Percentiles rank a stretch among this genome's conserved stretches.
phyloP scores from a whole-genome alignment of 1,284 basidiomycete genomes.

The Sanghuangporus baumii region DNA sequence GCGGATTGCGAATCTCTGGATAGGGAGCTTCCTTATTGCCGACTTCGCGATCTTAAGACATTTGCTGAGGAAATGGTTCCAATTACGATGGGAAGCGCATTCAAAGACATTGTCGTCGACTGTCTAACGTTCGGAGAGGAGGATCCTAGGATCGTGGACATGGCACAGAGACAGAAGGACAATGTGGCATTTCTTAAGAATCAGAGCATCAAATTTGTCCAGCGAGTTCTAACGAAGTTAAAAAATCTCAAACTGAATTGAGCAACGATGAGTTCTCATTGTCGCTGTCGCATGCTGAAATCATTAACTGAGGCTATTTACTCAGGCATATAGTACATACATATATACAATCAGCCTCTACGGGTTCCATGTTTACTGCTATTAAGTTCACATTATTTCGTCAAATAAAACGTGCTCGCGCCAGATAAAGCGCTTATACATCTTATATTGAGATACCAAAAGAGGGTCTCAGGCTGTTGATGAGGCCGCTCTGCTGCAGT shows the following conservation, averaged over 20 bases:
- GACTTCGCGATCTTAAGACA: background rate
- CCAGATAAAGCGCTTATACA: too few relatives aligned
- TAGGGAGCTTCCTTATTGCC: background rate
- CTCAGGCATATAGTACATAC: too few relatives aligned
- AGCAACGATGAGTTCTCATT: background rate
- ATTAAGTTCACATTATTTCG: too few relatives aligned
- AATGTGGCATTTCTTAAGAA: background rate
- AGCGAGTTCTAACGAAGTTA: background rate
- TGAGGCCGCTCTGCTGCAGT: too few relatives aligned
- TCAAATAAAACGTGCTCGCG: too few relatives aligned
- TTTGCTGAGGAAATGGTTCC: constrained; percentile 3
- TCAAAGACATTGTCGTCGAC: constrained; percentile 6
- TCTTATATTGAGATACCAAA: too few relatives aligned
- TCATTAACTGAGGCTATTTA: too few relatives aligned
- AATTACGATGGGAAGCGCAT: constrained; percentile 5
- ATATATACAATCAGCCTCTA: too few relatives aligned
- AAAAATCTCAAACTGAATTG: background rate
- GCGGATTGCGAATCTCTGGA: background rate
- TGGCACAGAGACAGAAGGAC: background rate
- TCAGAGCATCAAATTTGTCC: background rate
- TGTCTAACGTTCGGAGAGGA: constrained; percentile 10
- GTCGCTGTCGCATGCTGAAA: too few relatives aligned
- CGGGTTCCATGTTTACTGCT: too few relatives aligned
- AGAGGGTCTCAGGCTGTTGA: too few relatives aligned
- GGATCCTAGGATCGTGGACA: background rate